These are phyloP conservation scores for Aspergillus sclerotiicarbonarius DNA, from an alignment of 495 filamentous ascomycete genomes.

Conservation along the genomic window DNA sequence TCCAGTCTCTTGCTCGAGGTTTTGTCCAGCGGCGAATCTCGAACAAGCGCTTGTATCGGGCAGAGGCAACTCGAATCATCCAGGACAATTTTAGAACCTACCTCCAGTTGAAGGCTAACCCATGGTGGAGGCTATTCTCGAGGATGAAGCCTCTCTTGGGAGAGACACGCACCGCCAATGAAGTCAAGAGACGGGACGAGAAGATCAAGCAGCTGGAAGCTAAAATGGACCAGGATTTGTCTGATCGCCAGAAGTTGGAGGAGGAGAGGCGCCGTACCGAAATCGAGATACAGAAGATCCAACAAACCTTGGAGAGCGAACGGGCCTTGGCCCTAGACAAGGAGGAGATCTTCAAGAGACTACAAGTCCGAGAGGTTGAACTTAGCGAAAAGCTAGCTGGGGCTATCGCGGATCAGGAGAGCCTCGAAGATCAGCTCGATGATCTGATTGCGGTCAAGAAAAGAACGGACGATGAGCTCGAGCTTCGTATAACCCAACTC, in stretches of 20 bases:
- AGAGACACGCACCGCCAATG: constrained; percentile 81
- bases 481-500: constrained; percentile 73
- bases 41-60: constrained; percentile 88
- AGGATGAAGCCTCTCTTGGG: constrained; percentile 93
- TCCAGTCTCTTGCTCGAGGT: constrained; percentile 87
- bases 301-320: constrained; percentile 93
- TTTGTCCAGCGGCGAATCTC: constrained; percentile 84
- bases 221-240: constrained; percentile 74
- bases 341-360: constrained; percentile 94
- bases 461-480: constrained; percentile 79
- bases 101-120: constrained; percentile 80
- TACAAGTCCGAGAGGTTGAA: constrained; percentile 86
- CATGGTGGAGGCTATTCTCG: constrained; percentile 97
- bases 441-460: constrained; percentile 86
- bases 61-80: constrained; percentile 92
- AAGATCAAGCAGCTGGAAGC: constrained; percentile 81
- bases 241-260: constrained; percentile 76
- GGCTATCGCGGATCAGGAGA: constrained; percentile 93
- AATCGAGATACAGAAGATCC: constrained; percentile 80
- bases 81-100: constrained; percentile 91
- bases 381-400: constrained; percentile 87
- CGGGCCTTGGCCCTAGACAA: constrained; percentile 93
- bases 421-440: constrained; percentile 89
- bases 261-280: constrained; percentile 89
- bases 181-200: constrained; percentile 92